phyloP scores from a whole-genome alignment of 805 yeast species.

The Ogataea trehalophila region DNA sequence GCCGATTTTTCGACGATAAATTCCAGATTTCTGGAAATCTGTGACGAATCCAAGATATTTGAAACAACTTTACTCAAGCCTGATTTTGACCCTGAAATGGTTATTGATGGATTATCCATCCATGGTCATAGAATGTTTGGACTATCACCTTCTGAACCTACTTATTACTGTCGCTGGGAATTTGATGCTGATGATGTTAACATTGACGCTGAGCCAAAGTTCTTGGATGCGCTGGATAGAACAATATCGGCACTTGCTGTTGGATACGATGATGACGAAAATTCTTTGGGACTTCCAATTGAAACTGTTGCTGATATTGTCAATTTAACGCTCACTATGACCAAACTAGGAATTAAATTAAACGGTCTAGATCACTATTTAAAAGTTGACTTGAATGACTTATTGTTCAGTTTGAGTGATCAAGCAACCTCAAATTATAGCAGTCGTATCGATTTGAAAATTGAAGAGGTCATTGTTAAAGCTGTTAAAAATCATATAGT shows the following conservation, averaged over 20 bases:
- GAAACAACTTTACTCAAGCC: conserved; percentile 20
- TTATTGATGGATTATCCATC: conserved; percentile 54
- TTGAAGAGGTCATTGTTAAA: conserved; percentile 42
- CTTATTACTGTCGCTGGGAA: conserved; percentile 90
- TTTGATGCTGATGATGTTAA: conserved; percentile 58
- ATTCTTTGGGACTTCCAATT: conserved; percentile 54
- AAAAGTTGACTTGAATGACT: conserved; percentile 18
- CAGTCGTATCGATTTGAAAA: conserved; percentile 41
- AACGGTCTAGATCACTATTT: conserved; percentile 29
- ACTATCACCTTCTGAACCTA: conserved; percentile 80
- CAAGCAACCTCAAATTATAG: conserved; percentile 65
- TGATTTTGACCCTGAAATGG: conserved; percentile 37
- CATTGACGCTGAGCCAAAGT: conserved; percentile 45
- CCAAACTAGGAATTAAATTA: conserved; percentile 40
- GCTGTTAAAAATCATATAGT: conserved; percentile 12
- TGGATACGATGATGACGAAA: conserved; percentile 72
- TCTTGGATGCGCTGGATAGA: conserved; percentile 38
- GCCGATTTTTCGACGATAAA: conserved; percentile 60
- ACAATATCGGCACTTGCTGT: conserved; percentile 48
- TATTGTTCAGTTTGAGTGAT: conserved; percentile 53
- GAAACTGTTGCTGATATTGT: conserved; percentile 66
- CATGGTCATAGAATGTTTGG: conserved; percentile 95
- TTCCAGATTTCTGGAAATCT: conserved; percentile 28
- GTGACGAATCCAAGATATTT: conserved; percentile 22
- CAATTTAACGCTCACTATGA: conserved; percentile 51